Evolutionary conservation across 2,329 filamentous ascomycete species (phyloP), one percentile per base, ranked within the genome.

Genomic region (Scytalidium sp.): DNA sequence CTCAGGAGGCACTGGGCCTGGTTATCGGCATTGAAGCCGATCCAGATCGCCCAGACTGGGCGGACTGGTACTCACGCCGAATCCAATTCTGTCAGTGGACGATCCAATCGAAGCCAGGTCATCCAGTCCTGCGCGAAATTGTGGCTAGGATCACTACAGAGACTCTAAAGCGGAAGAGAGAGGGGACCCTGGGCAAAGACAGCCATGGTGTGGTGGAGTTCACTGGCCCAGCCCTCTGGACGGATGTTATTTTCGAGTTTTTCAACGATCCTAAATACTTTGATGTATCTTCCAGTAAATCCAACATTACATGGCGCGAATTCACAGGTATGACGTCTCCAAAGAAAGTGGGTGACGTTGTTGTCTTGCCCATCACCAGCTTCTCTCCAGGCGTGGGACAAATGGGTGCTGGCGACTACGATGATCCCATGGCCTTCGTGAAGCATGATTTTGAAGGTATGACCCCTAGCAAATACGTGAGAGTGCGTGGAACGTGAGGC

Each of bases 81-180:
- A 92, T 99, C 53, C 94, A 97, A 67, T 97, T 99, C 70, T 99
- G 94, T 72, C 94, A 99, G 69, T 99, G 94, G 94, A 99, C 94
- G 1, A 97, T 99, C 55, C 93, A 97, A 70, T 76, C 88, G 50
- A 99, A 99, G 70, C 88, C 93, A 0, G 94, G 94, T 10, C 94
- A 99, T 67, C 94, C 94, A 0, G 84, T 96, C 11, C 79, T 99
- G 51, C 84, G 92, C 54, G 90, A 97, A 53, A 82, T 96, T 53
- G 90, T 99, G 25, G 78, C 87, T 13, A 87, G 85, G 58, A 92
- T 99, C 63, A 96, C 93, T 1, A 79, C 89, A 56, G 83, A 92
- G 66, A 88, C 92, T 0, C 75, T 97, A 45, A 75, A 78, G 51
- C 80, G 86, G 70, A 91, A 95, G 75, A 75, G 75, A 47, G 69